Evolutionary conservation across 2,329 filamentous ascomycete species (phyloP).

Genomic region (Dothideomycetes sp.): DNA sequence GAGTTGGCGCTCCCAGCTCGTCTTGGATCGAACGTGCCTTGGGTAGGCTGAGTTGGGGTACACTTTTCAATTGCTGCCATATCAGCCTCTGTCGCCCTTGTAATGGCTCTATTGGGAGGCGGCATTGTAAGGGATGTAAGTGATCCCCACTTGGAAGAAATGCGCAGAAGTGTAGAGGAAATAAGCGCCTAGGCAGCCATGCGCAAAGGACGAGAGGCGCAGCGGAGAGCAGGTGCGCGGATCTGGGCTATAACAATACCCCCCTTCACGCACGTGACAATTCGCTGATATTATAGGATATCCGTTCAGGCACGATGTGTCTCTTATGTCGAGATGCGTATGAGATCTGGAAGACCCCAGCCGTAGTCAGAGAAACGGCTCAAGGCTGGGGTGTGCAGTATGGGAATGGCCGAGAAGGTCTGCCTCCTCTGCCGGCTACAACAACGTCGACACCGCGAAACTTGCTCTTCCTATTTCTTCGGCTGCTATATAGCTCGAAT

Average conservation of each 20-base stretch:
- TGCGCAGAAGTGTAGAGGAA: not conserved
- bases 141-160: not conserved
- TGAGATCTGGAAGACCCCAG: not conserved
- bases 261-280: not conserved
- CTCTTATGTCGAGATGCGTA: not conserved
- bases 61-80: not conserved
- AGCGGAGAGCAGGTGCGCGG: not conserved
- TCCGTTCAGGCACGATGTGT: not conserved
- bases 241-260: not conserved
- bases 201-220: not conserved
- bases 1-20: conserved; percentile 71
- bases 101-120: not conserved
- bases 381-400: not conserved
- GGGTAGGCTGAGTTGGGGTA: conserved; percentile 39
- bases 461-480: not conserved
- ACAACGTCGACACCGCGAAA: not conserved
- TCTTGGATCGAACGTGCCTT: conserved; percentile 70
- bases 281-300: not conserved
- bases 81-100: not conserved
- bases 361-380: not conserved
- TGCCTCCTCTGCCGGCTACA: not conserved
- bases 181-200: not conserved
- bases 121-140: not conserved
- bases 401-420: not conserved
- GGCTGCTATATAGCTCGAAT: not conserved